Evolutionary conservation across 257 asterid species (phyloP), one percentile per base, ranked within the genome.

Genomic region (Scutellaria galericulata): DNA sequence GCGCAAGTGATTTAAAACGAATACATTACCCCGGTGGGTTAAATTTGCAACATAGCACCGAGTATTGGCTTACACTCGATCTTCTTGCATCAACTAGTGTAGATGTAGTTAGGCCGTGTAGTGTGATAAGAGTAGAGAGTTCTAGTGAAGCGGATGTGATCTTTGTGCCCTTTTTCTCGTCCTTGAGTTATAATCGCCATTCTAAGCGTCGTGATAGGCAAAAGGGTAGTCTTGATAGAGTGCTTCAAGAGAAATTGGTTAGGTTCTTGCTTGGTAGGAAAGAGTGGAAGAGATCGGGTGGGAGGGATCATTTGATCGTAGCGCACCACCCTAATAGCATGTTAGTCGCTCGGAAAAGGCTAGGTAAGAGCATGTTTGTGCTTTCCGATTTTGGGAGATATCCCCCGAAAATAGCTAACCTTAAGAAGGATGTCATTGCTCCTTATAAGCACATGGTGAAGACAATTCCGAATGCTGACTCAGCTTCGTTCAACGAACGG

Each of bases 361-460:
- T 92, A 7, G 76, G 86, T 52, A 80, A 89, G n/a, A 80, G 88
- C 66, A 86, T 82, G 86, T 88, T 92, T 73, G 80, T 92, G 75
- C 90, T 92, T 37, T 84, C 98, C 7, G 96, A 92, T 70, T 88
- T 92, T 65, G 98, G 94, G 57, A 86, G 96, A 75, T 90, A 86
- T 65, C 70, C 89, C 7, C 72, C 50, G 50, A 81, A 75, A 31
- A 66, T 90, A 76, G 96, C 96, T 2, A 86, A 92, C 57, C 74
- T 86, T 54, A 80, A 78, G 7, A 92, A 92, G 86, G 98, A 92
- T 86, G 84, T 88, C 5, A 81, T 92, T 82, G 96, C 96, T 62
- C 96, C 98, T 56, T 92, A 90, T 76, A 92, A 85, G 83, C 96
- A 92, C 54, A 90, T 87, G 91, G 98, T 92, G 57, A 86, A 72